Evolutionary conservation across 192 early-diverging fungal species (phyloP).

Genomic region (Linnemannia elongata): DNA sequence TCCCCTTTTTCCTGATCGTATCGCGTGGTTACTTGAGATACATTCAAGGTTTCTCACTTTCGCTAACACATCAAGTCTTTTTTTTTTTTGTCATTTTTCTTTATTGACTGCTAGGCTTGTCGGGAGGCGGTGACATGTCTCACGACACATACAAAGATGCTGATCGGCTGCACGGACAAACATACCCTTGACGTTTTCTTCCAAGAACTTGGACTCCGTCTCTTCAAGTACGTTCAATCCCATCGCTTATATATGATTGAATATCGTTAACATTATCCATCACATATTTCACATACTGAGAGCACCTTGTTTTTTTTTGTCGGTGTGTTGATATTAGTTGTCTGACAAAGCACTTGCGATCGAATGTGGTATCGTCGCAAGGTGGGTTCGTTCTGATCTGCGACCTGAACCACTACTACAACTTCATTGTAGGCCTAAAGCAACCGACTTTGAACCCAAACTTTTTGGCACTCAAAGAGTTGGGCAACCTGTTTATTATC

Average conservation of each 20-base stretch:
- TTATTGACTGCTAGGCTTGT: conserved; percentile 72
- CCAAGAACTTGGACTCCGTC: conserved; percentile 87
- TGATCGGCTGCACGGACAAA: conserved; percentile 85
- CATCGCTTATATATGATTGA: neutral
- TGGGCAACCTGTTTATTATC: conserved; percentile 87
- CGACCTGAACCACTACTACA: conserved; percentile 86
- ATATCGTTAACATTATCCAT: neutral
- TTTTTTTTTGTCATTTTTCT: neutral
- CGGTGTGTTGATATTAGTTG: conserved; percentile 60
- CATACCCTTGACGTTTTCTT: conserved; percentile 92
- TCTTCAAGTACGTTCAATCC: conserved; percentile 80
- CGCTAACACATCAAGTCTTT: too few species aligned
- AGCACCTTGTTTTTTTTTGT: neutral
- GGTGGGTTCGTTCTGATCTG: conserved; percentile 95
- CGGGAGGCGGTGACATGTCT: conserved; percentile 81
- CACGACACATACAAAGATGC: conserved; percentile 77
- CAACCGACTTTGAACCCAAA: conserved; percentile 77
- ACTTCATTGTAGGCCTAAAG: conserved; percentile 73
- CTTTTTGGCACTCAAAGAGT: conserved; percentile 83
- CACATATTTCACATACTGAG: too few species aligned
- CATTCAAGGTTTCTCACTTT: too few species aligned
- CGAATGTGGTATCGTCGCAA: conserved; percentile 81
- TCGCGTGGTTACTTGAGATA: too few species aligned
- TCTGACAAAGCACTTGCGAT: conserved; percentile 87
- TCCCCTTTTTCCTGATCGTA: neutral